Base-by-base conservation (phyloP, 2,329 filamentous ascomycete species). In the Colletotrichum sublineola region DNA sequence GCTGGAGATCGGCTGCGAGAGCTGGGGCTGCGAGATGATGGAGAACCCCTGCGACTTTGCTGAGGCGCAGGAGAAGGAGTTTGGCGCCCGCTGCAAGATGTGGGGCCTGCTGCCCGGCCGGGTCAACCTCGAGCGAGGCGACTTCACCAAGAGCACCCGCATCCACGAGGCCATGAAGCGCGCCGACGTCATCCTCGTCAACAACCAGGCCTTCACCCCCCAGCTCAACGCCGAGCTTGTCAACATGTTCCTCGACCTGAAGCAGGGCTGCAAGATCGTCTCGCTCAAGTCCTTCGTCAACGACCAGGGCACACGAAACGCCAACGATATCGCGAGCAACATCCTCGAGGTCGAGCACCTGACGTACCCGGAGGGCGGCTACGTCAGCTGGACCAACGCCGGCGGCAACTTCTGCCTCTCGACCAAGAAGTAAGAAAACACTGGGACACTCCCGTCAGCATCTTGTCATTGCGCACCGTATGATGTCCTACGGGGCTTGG, bases 1-100 rank as follows among this genome's bases (percentile, higher is more conserved):
- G 0, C 88, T 99, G 29, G 94, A 99, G 81, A 91, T 96, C 64
- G 96, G 96, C 24, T 97, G 95, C 80, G 94, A 97, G 80, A 96
- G 93, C 81, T 98, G 95, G 92, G 96, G 96, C 38, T 97, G 96
- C 78, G 96, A 99, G 82, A 94, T 97, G 87, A 97, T 98, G 94
- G 88, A 92, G 69, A 97, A 96, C 73, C 94, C 95, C 2, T 95
- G 93, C 84, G 91, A 92, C 68, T 88, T 97, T 42, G 96, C 94
- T 9, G 90, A 93, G 36, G 87, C 91, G 36, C 96, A 98, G 81
- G 88, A 93, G 75, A 87, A 88, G 46, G 96, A 99, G 81, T 97
- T 99, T 77, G 86, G 87, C 69, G 91, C 93, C n/a, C 90, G 96
- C 46, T 96, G 94, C 77, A 90, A 91, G 61, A 90, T 98, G 31